A percentile compares a stretch with the other conserved stretches of the same genome.
Evolutionary conservation across 129 eudicot genomes (phyloP).

Genomic region (Smallanthus sonchifolius): DNA sequence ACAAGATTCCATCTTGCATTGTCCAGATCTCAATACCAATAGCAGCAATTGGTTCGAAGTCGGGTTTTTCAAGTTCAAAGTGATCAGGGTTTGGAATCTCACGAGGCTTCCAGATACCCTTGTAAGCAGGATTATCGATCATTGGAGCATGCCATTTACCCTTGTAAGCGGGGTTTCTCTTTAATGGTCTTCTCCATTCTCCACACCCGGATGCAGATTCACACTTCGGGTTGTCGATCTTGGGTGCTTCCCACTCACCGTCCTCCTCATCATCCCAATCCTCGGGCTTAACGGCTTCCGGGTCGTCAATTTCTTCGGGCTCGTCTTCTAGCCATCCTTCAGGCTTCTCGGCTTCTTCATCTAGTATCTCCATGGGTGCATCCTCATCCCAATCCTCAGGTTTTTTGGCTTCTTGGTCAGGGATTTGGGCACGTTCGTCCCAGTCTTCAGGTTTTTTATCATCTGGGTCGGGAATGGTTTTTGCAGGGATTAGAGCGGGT

Average conservation of each 20-base stretch:
- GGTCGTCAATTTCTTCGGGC: constrained; percentile 90
- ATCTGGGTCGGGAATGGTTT: constrained; percentile 94
- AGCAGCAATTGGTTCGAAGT: constrained; percentile 92
- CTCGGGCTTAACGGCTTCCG: constrained; percentile 83
- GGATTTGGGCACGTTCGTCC: constrained; percentile 88
- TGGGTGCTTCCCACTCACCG: constrained; percentile 99
- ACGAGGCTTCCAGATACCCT: constrained; percentile 95
- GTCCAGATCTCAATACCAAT: constrained; percentile 99
- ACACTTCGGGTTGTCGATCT: constrained; percentile 88
- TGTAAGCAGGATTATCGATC: constrained; percentile 82
- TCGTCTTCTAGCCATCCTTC: constrained; percentile 98
- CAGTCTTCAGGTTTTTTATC: constrained; percentile 94
- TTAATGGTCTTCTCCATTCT: constrained; percentile 86
- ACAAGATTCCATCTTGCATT: constrained; percentile 95
- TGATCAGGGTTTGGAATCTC: constrained; percentile 78
- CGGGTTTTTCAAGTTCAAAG: constrained; percentile 73
- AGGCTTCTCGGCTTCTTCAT: constrained; percentile 80
- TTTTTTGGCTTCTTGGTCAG: constrained; percentile 78
- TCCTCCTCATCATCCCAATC: constrained; percentile 99
- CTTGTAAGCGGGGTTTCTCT: constrained; percentile 87
- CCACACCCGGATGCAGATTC: constrained; percentile 84
- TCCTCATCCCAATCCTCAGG: constrained; percentile 98
- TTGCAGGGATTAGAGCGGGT: constrained; percentile 71
- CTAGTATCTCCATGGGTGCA: constrained; percentile 92
- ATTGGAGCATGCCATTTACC: constrained; percentile 91